Conservation (phyloP, 345 rosid species). For the Mallotus nudiflorus region DNA sequence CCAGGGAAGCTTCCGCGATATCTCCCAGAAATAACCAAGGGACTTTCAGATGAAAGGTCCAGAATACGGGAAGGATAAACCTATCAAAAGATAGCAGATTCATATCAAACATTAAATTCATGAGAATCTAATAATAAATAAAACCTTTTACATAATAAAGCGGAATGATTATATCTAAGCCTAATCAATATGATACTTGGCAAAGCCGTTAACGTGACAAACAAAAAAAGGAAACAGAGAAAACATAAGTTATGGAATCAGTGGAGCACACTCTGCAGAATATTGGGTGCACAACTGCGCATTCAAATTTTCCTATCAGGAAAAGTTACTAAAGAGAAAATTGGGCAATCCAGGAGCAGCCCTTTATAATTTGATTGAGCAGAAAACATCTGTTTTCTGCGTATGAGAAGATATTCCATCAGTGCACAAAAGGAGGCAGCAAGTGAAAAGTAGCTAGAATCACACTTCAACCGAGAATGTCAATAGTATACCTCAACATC, state of each 20-base stretch:
- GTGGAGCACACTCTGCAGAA: background rate
- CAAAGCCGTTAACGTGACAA: background rate
- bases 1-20: constrained; percentile 64
- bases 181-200: background rate
- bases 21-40: constrained; percentile 63
- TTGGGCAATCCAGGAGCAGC: background rate
- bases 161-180: background rate
- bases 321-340: background rate
- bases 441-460: background rate
- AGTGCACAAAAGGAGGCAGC: background rate
- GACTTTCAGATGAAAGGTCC: constrained; percentile 63
- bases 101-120: background rate
- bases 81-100: constrained; percentile 36
- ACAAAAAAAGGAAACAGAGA: background rate
- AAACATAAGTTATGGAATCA: background rate
- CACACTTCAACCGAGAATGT: background rate
- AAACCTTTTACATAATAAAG: background rate
- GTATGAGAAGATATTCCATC: background rate
- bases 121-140: too few relatives aligned
- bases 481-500: constrained; percentile 64
- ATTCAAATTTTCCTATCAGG: background rate
- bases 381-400: background rate
- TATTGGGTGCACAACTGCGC: background rate
- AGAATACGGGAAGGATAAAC: constrained; percentile 56
- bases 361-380: background rate